Conservation (phyloP, 352 stramenopile species). For the Phytophthora litchii region DNA sequence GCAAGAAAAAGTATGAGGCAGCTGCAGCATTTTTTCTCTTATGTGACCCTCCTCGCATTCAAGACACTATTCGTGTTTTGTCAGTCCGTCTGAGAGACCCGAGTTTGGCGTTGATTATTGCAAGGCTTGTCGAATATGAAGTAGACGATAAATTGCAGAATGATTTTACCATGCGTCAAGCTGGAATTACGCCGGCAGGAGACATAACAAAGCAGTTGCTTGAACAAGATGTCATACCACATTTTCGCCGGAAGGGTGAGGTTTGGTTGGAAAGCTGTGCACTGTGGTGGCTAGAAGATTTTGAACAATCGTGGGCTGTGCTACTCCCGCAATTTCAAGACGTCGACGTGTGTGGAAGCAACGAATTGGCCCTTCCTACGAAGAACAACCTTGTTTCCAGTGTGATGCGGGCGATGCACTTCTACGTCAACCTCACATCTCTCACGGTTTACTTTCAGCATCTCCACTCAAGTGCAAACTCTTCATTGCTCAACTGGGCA, state of each 20-base stretch:
- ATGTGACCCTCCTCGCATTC: conserved; percentile 90
- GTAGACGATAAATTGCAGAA: conserved; percentile 52
- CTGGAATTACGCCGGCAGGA: conserved; percentile 67
- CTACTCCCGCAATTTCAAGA: conserved; percentile 71
- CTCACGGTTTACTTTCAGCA: conserved; percentile 87
- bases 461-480: conserved; percentile 71
- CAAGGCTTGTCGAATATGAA: conserved; percentile 87
- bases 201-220: conserved; percentile 59
- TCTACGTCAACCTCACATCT: conserved; percentile 88
- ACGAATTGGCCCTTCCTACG: conserved; percentile 13
- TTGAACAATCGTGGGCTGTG: conserved; percentile 78
- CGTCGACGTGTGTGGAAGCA: conserved; percentile 46
- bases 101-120: conserved; percentile 90
- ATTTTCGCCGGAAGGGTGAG: conserved; percentile 63
- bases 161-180: conserved; percentile 60
- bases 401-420: conserved; percentile 60
- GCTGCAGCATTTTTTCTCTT: conserved; percentile 94
- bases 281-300: conserved; percentile 87
- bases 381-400: conserved; percentile 40
- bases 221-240: conserved; percentile 68
- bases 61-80: conserved; percentile 92
- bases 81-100: conserved; percentile 86
- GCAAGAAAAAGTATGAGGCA: conserved; percentile 91
- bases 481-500: conserved; percentile 66
- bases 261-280: conserved; percentile 82